A percentile compares a stretch with the other conserved stretches of the same genome.
Evolutionary conservation across 2,329 filamentous ascomycete genomes (phyloP).

Genomic region (Colletotrichum eleusines): DNA sequence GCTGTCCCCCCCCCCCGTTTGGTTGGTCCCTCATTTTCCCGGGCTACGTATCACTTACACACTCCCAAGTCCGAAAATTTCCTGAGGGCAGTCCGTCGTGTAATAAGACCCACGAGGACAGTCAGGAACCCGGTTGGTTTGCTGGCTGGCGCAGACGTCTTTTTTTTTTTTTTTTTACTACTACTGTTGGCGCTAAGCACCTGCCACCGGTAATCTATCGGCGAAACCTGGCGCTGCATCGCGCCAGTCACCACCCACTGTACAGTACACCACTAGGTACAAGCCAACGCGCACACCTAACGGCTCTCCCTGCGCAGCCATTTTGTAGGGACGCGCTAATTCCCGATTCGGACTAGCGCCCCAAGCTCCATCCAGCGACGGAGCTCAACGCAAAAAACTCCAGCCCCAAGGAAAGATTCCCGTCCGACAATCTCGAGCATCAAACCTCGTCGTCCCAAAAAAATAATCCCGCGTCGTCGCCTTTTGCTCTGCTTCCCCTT

Average conservation of each 20-base stretch:
- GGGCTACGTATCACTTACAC: constrained; percentile 38
- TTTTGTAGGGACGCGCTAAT: constrained; percentile 44
- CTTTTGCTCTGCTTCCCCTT: constrained; percentile 32
- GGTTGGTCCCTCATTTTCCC: constrained; percentile 37
- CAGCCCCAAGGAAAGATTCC: constrained; percentile 54
- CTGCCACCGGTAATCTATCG: constrained; percentile 33
- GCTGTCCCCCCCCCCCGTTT: not conserved
- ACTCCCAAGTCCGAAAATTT: constrained; percentile 38
- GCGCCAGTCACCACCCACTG: no score
- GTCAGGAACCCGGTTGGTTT: constrained; percentile 17
- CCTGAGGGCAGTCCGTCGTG: constrained; percentile 27
- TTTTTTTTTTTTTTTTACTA: not conserved
- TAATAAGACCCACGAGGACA: no score
- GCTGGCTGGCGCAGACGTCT: constrained; percentile 4
- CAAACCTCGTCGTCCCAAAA: constrained; percentile 46
- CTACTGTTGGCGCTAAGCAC: constrained; percentile 10
- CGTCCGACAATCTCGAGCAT: constrained; percentile 48
- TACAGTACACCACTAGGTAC: no score
- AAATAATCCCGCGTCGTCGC: constrained; percentile 49
- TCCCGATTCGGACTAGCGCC: constrained; percentile 50
- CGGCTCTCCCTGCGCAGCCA: constrained; percentile 37
- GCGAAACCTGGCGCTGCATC: constrained; percentile 14
- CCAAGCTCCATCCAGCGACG: constrained; percentile 51
- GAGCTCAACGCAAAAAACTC: constrained; percentile 59
- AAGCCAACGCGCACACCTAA: constrained; percentile 13